A percentile compares a stretch with the other conserved stretches of the same genome.
Evolutionary conservation across 2,329 filamentous ascomycete genomes (phyloP).

Genomic region (Aureobasidium lini): DNA sequence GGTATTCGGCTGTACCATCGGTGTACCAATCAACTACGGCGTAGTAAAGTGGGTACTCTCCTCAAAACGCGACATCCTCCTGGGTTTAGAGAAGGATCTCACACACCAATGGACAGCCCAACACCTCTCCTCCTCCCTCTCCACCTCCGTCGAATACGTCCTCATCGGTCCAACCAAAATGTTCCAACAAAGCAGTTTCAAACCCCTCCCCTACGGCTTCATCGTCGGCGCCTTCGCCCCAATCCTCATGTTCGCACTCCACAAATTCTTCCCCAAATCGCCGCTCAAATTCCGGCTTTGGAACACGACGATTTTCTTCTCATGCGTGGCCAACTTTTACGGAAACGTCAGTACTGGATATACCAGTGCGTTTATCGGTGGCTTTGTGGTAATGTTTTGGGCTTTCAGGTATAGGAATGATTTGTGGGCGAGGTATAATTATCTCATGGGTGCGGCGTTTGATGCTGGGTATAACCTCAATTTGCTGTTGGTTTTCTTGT

Average conservation of each 20-base stretch:
- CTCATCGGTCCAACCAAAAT: conserved; percentile 47
- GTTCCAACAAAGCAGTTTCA: conserved; percentile 43
- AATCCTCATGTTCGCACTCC: conserved; percentile 43
- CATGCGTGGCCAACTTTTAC: conserved; percentile 48
- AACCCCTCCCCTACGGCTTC: conserved; percentile 46
- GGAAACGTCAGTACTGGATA: conserved; percentile 56
- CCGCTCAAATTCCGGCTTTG: conserved; percentile 50
- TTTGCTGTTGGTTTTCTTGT: conserved; percentile 48
- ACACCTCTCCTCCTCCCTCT: conserved; percentile 43
- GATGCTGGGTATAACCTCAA: conserved; percentile 51
- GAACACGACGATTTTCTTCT: conserved; percentile 58
- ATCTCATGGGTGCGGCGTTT: conserved; percentile 35
- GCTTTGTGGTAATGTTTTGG: conserved; percentile 41
- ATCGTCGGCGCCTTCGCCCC: conserved; percentile 43
- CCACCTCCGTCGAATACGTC: conserved; percentile 53
- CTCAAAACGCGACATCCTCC: conserved; percentile 49
- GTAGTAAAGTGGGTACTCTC: conserved; percentile 54
- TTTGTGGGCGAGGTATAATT: conserved; percentile 37
- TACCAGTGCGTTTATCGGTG: conserved; percentile 39
- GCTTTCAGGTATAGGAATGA: conserved; percentile 39
- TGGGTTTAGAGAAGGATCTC: conserved; percentile 45
- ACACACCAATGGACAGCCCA: conserved; percentile 57
- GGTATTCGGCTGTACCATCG: conserved; percentile 51
- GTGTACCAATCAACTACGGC: conserved; percentile 54
- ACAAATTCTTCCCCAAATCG: conserved; percentile 45